Base-by-base conservation (phyloP, 2,329 filamentous ascomycete genomes). In the Diaporthe australafricana region DNA sequence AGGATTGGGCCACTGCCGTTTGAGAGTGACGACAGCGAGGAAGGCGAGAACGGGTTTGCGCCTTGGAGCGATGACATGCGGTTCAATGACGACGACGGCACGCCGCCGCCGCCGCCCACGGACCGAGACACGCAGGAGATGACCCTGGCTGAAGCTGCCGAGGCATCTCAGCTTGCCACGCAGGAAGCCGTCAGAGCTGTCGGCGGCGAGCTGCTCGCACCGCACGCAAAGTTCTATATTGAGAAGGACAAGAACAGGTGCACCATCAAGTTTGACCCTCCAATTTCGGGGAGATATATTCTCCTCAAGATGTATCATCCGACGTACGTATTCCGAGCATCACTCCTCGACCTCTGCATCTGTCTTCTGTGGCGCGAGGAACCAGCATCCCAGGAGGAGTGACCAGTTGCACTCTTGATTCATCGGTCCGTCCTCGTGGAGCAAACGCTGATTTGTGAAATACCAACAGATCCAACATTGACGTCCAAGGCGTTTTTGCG, bases 401-500 rank as follows among this genome's bases (percentile, higher is more conserved):
- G 1, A 17, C 8, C 12, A 40, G 12, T 14, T 11, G 17, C 17
- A 14, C 55, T 40, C 12, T 63, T 12, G 6, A 9, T 27, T 35
- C 30, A 5, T 62, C 12, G 17, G 11, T n/a, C 9, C 6, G 14
- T 32, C 12, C 5, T 17, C 14, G 27, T 35, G n/a, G 14, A n/a
- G 47, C 5, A 11, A 35, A 27, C 1, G n/a, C 60, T 65, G 14
- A 65, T 45, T 2, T 0, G 22, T 7, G 35, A 9, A 8, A 17
- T 38, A 38, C 20, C 30, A 97, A 97, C 77, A 65, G 60, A 14
- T 65, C 60, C 22, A 65, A 65, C 8, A 97, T 98, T 75, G 95
- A 98, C 79, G 94, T 98, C 48, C 93, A 98, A 80, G 94, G 92
- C 56, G 91, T 98, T 30, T 88, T 95, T 71, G 93, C 92, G 1